Evolutionary conservation across 2,329 filamentous ascomycete genomes (phyloP).

Genomic region (Shiraia bambusicola): DNA sequence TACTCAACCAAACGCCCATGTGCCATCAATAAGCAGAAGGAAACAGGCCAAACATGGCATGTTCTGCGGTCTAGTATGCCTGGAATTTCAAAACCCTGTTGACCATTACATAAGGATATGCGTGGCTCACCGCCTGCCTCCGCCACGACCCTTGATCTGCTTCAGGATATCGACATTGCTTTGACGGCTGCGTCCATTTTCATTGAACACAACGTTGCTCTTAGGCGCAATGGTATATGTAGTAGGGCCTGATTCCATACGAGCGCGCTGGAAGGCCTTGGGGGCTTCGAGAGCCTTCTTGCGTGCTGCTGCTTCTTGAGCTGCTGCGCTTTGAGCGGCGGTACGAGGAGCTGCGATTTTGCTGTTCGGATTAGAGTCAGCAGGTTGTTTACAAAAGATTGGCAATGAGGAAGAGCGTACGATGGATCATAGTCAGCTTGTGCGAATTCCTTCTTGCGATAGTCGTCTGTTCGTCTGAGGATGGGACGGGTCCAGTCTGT

Average conservation of each 20-base stretch:
- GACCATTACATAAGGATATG: neutral
- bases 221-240: conserved; percentile 66
- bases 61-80: neutral
- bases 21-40: too few species aligned
- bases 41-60: too few species aligned
- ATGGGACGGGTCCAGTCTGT: conserved; percentile 96
- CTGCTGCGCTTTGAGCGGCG: conserved; percentile 39
- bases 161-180: conserved; percentile 36
- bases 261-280: conserved; percentile 58
- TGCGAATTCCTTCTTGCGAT: conserved; percentile 78
- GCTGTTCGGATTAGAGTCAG: conserved; percentile 7
- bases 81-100: neutral
- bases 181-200: conserved; percentile 26
- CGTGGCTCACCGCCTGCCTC: conserved; percentile 22
- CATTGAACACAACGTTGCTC: conserved; percentile 49
- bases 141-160: conserved; percentile 31
- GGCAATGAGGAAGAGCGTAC: conserved; percentile 38
- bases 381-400: neutral
- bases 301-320: conserved; percentile 36
- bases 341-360: conserved; percentile 26
- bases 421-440: conserved; percentile 62
- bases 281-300: conserved; percentile 56
- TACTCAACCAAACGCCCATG: too few species aligned
- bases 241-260: conserved; percentile 59
- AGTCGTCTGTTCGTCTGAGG: conserved; percentile 89